phyloP scores from a whole-genome alignment of 2,329 filamentous ascomycete genomes.

The Davidsoniella virescens region DNA sequence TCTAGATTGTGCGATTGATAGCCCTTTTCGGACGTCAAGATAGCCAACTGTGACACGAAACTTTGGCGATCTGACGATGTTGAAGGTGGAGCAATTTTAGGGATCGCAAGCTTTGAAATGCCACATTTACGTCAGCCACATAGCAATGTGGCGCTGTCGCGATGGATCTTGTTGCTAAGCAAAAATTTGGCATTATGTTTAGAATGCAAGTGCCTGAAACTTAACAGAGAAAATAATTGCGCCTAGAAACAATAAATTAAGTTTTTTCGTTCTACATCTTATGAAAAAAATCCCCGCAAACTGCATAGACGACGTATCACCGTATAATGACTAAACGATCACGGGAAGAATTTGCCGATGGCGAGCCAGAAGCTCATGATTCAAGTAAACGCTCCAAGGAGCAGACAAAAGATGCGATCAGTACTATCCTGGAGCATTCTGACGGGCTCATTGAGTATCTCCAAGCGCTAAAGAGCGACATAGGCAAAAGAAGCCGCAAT shows the following conservation, averaged over 20 bases:
- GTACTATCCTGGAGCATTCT: slow-evolving; percentile 20
- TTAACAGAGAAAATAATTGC: neutral
- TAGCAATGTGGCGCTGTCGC: slow-evolving; percentile 9
- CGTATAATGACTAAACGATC: slow-evolving; percentile 13
- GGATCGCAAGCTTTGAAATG: slow-evolving; percentile 1
- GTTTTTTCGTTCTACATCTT: neutral
- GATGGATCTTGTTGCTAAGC: slow-evolving; percentile 2
- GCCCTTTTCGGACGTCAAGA: no score
- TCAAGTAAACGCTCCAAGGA: slow-evolving; percentile 15
- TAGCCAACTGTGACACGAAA: neutral
- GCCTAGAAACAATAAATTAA: neutral
- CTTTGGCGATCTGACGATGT: slow-evolving; percentile 9
- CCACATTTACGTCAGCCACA: slow-evolving; percentile 6
- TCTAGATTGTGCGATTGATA: slow-evolving; percentile 13
- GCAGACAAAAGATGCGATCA: slow-evolving; percentile 17
- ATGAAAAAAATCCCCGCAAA: neutral
- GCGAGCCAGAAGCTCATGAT: neutral
- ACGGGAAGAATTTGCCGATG: slow-evolving; percentile 8
- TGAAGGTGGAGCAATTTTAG: slow-evolving; percentile 9
- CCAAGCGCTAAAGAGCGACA: slow-evolving; percentile 19
- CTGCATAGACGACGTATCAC: neutral
- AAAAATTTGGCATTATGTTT: neutral
- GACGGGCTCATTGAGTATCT: slow-evolving; percentile 25
- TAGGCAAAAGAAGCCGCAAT: slow-evolving; percentile 15
- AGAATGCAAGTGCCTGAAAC: neutral